Evolutionary conservation across 768 basidiomycete species (phyloP).

Genomic region (Fomitopsis pulvina): DNA sequence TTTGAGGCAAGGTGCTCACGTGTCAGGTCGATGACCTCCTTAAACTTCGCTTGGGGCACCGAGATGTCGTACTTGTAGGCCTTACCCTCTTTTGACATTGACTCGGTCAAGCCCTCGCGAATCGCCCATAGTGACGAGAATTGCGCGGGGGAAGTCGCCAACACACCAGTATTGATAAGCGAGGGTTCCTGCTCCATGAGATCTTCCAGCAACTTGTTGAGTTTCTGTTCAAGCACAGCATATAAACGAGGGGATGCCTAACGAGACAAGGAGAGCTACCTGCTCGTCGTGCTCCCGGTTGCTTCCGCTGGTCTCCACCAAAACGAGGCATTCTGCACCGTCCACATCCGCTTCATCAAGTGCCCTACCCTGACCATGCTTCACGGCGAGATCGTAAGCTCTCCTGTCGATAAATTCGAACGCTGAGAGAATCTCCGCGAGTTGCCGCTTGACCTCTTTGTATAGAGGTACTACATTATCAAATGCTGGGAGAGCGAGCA

Average conservation of each 20-base stretch:
- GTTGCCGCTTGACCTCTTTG: constrained; percentile 67
- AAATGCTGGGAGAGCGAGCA: constrained; percentile 84
- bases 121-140: constrained; percentile 87
- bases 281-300: constrained; percentile 91
- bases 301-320: constrained; percentile 93
- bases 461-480: constrained; percentile 83
- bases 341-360: constrained; percentile 68
- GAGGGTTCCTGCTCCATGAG: constrained; percentile 68
- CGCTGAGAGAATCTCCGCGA: constrained; percentile 94
- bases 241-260: constrained; percentile 7
- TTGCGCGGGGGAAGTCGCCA: constrained; percentile 87
- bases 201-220: constrained; percentile 68
- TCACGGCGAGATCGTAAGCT: constrained; percentile 76
- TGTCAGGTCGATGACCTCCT: constrained; percentile 78
- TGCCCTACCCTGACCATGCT: constrained; percentile 75
- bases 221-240: constrained; percentile 54
- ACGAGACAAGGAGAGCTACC: no score
- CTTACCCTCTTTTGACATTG: constrained; percentile 88
- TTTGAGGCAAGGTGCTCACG: constrained; percentile 63
- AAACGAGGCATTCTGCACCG: constrained; percentile 81
- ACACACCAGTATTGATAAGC: constrained; percentile 82
- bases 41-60: constrained; percentile 80
- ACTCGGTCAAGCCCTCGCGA: constrained; percentile 89
- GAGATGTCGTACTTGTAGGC: constrained; percentile 97
- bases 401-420: constrained; percentile 95